These are phyloP conservation scores for Phytophthora fragariae DNA, from an alignment of 352 stramenopile genomes.

Conservation along the genomic window DNA sequence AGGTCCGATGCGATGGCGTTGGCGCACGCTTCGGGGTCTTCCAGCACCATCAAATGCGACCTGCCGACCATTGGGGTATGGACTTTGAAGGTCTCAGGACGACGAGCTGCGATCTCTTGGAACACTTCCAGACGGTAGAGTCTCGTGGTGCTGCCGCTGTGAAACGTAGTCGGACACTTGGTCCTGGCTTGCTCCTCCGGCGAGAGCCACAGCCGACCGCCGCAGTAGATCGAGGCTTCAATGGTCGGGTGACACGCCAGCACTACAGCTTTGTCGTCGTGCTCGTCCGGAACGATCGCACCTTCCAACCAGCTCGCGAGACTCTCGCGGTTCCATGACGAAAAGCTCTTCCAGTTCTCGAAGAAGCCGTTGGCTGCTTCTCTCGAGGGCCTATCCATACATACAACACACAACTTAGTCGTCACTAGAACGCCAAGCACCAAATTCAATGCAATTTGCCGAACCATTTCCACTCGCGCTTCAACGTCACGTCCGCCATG, in stretches of 20 bases:
- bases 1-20: slow-evolving; percentile 41
- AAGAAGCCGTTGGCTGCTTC: slow-evolving; percentile 41
- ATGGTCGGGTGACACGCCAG: slow-evolving; percentile 37
- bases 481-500: slow-evolving; percentile 36
- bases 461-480: slow-evolving; percentile 41
- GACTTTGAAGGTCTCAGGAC: slow-evolving; percentile 40
- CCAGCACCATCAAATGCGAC: slow-evolving; percentile 50
- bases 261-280: slow-evolving; percentile 13
- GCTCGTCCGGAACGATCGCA: slow-evolving; percentile 37
- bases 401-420: neutral
- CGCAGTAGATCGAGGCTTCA: slow-evolving; percentile 46
- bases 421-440: neutral
- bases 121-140: slow-evolving; percentile 38
- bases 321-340: slow-evolving; percentile 47
- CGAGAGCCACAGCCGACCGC: slow-evolving; percentile 35
- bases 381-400: slow-evolving; percentile 30
- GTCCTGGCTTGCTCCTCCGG: slow-evolving; percentile 22
- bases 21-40: slow-evolving; percentile 48
- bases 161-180: slow-evolving; percentile 43
- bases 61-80: slow-evolving; percentile 28
- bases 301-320: slow-evolving; percentile 44
- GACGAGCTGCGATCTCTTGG: slow-evolving; percentile 22
- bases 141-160: slow-evolving; percentile 40
- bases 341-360: slow-evolving; percentile 45
- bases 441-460: neutral